Evolutionary conservation across 2,329 filamentous ascomycete genomes (phyloP), one percentile per base, ranked within the genome.

Genomic region (Acephala macrosclerotiorum): DNA sequence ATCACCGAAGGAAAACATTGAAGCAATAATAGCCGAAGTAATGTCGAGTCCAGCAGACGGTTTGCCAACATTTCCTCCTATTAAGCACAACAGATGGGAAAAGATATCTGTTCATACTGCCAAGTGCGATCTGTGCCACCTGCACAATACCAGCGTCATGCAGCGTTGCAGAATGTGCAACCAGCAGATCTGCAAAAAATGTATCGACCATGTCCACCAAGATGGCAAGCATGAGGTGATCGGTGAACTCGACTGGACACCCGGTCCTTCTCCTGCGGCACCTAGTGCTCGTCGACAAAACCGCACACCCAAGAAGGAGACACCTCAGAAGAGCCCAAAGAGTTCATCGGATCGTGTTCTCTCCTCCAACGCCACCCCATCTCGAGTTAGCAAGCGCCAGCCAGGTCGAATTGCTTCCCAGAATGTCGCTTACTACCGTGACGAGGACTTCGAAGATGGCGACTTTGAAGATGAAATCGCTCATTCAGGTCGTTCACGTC

Each of bases 141-240:
- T 51, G 11, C 63, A 58, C 9, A 64, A 66, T 47, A 57, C 25
- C 14, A 60, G 22, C 14, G 61, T 66, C 9, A 16, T 66, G 57
- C 66, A 68, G 36, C 38, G 64, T n/a, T 68, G 66, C 26, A 47
- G 36, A 1, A 25, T 12, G 4, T 68, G 66, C 62, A 68, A 58
- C 55, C 29, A 51, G 14, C 66, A 68, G 26, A 45, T 62, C 35
- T 68, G 66, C 55, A 35, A 55, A 14, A n/a, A 16, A 6, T 68
- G 66, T 53, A 59, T 68, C 1, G 58, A 45, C 1, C 38, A 47
- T 11, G 14, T 26, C 18, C 40, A 36, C n/a, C 18, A 51, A 12
- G 56, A 65, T 49, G 51, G 38, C 29, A n/a, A 36, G 29, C 66
- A 68, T 56, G 29, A 55, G 12, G 58, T 47, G 5, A 42, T 42